Percentiles rank a stretch among this genome's conserved stretches.
These are phyloP conservation scores for Lyophyllum decastes DNA, from an alignment of 768 basidiomycete species.

Conservation along the genomic window DNA sequence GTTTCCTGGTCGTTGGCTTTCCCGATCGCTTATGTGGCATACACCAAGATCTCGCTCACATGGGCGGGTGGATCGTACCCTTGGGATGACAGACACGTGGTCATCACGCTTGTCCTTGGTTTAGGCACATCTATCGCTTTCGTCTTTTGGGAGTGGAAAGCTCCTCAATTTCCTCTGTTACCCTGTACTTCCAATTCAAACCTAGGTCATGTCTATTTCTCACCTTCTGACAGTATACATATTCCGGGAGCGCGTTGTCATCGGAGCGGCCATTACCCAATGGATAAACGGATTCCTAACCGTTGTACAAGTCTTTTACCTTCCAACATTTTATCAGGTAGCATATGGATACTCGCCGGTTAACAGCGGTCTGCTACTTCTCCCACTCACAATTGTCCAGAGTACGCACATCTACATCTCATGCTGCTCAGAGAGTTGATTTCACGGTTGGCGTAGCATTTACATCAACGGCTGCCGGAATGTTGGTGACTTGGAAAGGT, in stretches of 20 bases:
- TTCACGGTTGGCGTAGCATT: conserved; percentile 5
- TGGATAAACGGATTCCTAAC: conserved; percentile 49
- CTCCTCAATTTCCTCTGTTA: conserved; percentile 53
- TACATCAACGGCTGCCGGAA: conserved; percentile 33
- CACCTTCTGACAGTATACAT: conserved; percentile 41
- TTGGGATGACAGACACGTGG: conserved; percentile 53
- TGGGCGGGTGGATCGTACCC: conserved; percentile 56
- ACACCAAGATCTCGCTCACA: conserved; percentile 16
- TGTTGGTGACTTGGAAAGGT: conserved; percentile 50
- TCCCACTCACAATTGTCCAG: conserved; percentile 57
- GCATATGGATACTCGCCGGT: conserved; percentile 57
- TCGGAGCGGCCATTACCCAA: conserved; percentile 52
- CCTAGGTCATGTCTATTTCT: background rate
- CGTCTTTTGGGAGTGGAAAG: conserved; percentile 54
- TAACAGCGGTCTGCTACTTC: conserved; percentile 52
- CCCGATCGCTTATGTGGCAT: background rate
- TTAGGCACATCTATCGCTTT: conserved; percentile 40
- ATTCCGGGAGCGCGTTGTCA: conserved; percentile 49
- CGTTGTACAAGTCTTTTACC: conserved; percentile 53
- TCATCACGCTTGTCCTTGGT: conserved; percentile 46
- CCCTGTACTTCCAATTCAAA: conserved; percentile 35
- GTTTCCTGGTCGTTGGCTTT: background rate
- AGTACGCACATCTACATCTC: conserved; percentile 32
- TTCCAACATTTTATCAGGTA: conserved; percentile 62
- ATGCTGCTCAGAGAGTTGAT: background rate